phyloP scores from a whole-genome alignment of 352 stramenopile genomes.

The Phytophthora pinifolia region DNA sequence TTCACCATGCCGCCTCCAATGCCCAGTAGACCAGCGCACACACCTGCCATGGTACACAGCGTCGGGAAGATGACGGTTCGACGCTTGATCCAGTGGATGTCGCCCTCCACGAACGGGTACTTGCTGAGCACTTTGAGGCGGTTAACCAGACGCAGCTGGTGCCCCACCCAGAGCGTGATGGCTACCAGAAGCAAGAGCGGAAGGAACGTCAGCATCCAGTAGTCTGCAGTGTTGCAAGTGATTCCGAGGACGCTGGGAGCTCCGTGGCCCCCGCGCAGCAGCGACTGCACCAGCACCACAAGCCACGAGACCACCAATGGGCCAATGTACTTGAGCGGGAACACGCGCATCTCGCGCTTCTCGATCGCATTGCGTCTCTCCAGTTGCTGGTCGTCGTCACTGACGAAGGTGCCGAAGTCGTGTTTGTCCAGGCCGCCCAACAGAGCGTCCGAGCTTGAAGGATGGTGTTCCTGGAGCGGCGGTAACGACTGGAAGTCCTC shows the following conservation, averaged over 20 bases:
- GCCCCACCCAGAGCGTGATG: constrained; percentile 58
- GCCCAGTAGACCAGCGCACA: constrained; percentile 95
- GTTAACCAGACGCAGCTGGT: constrained; percentile 66
- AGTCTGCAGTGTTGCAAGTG: constrained; percentile 88
- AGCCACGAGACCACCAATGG: constrained; percentile 70
- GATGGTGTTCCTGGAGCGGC: constrained; percentile 31
- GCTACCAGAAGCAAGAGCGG: constrained; percentile 77
- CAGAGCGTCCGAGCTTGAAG: constrained; percentile 27
- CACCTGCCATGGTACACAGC: constrained; percentile 92
- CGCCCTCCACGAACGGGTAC: constrained; percentile 88
- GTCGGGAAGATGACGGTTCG: constrained; percentile 91
- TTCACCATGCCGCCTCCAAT: constrained; percentile 98
- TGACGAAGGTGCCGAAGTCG: constrained; percentile 48
- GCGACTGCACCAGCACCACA: constrained; percentile 64
- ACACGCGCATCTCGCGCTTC: constrained; percentile 43
- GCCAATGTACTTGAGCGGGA: constrained; percentile 59
- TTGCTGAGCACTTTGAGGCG: constrained; percentile 66
- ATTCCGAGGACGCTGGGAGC: constrained; percentile 88
- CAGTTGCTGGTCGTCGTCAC: constrained; percentile 40
- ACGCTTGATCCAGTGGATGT: constrained; percentile 93
- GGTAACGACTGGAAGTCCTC: constrained; percentile 68
- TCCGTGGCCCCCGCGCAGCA: constrained; percentile 76
- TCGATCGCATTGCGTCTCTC: constrained; percentile 49
- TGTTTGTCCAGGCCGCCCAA: constrained; percentile 21
- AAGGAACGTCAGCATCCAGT: constrained; percentile 92